Conservation (phyloP, 2,329 filamentous ascomycete genomes). For the Tolypocladium endophyticum region DNA sequence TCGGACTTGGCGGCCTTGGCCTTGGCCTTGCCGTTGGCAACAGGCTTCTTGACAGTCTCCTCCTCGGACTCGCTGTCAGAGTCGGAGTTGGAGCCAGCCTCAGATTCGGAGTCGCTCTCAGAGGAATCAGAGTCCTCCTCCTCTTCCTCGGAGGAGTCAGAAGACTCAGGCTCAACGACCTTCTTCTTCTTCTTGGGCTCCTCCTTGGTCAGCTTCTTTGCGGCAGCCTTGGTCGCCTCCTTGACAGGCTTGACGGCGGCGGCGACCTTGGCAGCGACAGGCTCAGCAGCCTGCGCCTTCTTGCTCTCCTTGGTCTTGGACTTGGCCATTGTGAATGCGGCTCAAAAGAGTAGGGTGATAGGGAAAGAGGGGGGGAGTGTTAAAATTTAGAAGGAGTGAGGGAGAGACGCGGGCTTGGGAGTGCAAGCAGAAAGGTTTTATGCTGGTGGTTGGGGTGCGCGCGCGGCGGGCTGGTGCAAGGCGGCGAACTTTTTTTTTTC, state of each 20-base stretch:
- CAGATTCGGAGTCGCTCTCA: conserved; percentile 18
- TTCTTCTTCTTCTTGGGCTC: conserved; percentile 41
- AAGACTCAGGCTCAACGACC: conserved; percentile 30
- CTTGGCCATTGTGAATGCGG: conserved; percentile 49
- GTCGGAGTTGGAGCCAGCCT: conserved; percentile 16
- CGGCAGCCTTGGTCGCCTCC: conserved; percentile 52
- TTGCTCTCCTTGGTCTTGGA: conserved; percentile 47
- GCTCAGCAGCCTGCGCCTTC: conserved; percentile 41
- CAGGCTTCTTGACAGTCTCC: conserved; percentile 13
- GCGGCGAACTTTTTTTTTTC: conserved; percentile 10
- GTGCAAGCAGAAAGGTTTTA: not conserved
- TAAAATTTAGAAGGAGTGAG: not conserved
- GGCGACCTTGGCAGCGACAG: conserved; percentile 51
- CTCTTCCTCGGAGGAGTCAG: conserved; percentile 21
- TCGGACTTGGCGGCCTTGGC: conserved; percentile 20
- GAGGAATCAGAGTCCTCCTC: conserved; percentile 23
- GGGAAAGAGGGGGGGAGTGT: not conserved
- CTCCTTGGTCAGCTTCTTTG: conserved; percentile 36
- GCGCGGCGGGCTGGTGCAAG: conserved; percentile 2
- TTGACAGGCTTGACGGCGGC: conserved; percentile 56
- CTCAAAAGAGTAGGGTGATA: not conserved
- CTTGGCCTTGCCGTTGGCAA: conserved; percentile 14
- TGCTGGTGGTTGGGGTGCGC: not conserved
- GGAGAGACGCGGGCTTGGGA: not conserved
- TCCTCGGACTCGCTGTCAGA: conserved; percentile 23